Conservation (phyloP, 2,329 filamentous ascomycete genomes). For the Tolypocladium pustulatum region DNA sequence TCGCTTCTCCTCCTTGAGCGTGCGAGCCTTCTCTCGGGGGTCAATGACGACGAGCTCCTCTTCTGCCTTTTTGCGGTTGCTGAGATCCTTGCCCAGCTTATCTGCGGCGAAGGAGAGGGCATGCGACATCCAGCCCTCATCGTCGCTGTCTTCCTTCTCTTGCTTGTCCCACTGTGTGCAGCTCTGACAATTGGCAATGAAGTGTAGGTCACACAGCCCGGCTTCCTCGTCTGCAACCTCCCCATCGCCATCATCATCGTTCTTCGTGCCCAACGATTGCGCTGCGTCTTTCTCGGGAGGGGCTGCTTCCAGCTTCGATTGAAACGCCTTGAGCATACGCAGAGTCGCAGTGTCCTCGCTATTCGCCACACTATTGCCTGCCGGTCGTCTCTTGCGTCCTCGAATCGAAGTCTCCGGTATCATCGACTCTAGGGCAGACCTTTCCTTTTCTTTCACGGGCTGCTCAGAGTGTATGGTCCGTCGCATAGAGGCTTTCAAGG, state of each 20-base stretch:
- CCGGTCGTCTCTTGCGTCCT: slow-evolving; percentile 59
- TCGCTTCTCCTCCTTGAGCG: slow-evolving; percentile 55
- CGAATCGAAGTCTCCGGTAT: slow-evolving; percentile 61
- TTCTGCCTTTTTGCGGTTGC: slow-evolving; percentile 81
- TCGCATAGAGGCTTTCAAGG: slow-evolving; percentile 73
- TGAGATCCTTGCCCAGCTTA: slow-evolving; percentile 80
- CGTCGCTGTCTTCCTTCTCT: slow-evolving; percentile 47
- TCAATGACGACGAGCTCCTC: slow-evolving; percentile 92
- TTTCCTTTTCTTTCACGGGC: slow-evolving; percentile 46
- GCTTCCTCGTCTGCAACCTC: slow-evolving; percentile 50
- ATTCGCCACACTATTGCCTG: slow-evolving; percentile 38
- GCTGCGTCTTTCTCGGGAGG: slow-evolving; percentile 27
- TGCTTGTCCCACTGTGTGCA: slow-evolving; percentile 74
- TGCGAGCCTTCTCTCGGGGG: slow-evolving; percentile 70
- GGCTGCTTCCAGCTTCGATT: slow-evolving; percentile 57
- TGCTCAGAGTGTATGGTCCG: slow-evolving; percentile 42
- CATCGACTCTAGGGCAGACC: slow-evolving; percentile 61
- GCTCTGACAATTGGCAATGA: slow-evolving; percentile 90
- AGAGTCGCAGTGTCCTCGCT: slow-evolving; percentile 55
- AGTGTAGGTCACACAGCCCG: slow-evolving; percentile 82
- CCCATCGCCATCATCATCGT: slow-evolving; percentile 14
- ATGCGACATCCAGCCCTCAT: slow-evolving; percentile 77
- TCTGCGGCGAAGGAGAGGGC: slow-evolving; percentile 80
- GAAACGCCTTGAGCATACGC: slow-evolving; percentile 68
- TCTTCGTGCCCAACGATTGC: slow-evolving; percentile 27